Base-by-base conservation (phyloP, 768 basidiomycete genomes). In the Phaffia australis region DNA sequence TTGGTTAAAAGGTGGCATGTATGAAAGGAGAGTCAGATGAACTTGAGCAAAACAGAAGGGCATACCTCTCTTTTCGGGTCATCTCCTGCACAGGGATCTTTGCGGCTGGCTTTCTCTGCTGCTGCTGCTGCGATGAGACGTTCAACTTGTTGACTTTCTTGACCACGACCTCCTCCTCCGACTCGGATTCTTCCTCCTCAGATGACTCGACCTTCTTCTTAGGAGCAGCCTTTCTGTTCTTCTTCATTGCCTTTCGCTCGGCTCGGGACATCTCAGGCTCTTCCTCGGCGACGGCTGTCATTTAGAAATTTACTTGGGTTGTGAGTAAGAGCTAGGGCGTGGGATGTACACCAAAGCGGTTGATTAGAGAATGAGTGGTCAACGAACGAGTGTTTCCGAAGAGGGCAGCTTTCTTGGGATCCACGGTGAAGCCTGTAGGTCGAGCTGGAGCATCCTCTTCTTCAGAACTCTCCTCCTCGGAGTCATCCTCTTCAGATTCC, bases 161-260 rank as follows among this genome's bases (percentile, higher is more conserved):
- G 71, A 85, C 81, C 59, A 89, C 77, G 69, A 88, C 82, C 0
- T 81, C 80, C 69, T 91, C 87, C 42, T 85, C 83, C 3, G 81
- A 84, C 0, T 79, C 81, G 0, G 81, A 83, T 5, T 81, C 82
- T 3, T 80, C 81, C 19, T 75, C 79, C 0, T 77, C 75, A 29
- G 75, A 68, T 3, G 66, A 74, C 42, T 69, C 70, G 49, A 70
- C 73, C 48, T 72, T 71, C 14, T 71, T 65, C 49, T 73, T 76
- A 14, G 74, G 72, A 74, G 71, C 69, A 78, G 73, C 73, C 79
- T 81, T 79, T 73, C 81, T 75, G 62, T 87, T 85, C 82, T 87
- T 91, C 83, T 92, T 92, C 73, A 87, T 76, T 35, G 86, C 90
- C 70, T 82, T 83, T 66, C 88, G 80, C 76, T 93, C 85, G 0